Evolutionary conservation across 164 flowering plant genomes (phyloP).

Genomic region (Macadamia integrifolia): DNA sequence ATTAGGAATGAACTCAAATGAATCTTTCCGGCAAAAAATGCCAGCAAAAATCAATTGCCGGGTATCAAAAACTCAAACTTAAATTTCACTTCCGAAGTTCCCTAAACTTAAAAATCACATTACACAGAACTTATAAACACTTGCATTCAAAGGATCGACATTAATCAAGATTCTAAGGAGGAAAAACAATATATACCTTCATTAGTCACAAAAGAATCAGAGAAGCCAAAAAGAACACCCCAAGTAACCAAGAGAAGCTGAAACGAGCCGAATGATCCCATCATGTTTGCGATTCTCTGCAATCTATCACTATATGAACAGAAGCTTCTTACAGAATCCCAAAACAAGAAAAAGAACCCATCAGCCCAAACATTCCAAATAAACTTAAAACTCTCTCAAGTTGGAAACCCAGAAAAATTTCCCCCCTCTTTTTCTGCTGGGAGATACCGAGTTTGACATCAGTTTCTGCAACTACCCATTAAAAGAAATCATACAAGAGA

Average conservation of each 20-base stretch:
- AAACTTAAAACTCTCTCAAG: neutral
- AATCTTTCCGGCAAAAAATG: neutral
- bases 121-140: neutral
- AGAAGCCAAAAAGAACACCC: conserved; percentile 23
- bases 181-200: conserved; percentile 39
- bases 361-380: neutral
- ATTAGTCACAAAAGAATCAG: conserved; percentile 32
- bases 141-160: neutral
- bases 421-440: too few relatives aligned
- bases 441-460: neutral
- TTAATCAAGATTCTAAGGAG: conserved; percentile 5
- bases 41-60: neutral
- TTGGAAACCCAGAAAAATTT: conserved; percentile 1
- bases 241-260: conserved; percentile 30
- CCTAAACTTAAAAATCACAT: neutral
- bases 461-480: conserved; percentile 2
- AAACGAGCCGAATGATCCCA: conserved; percentile 28
- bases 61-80: neutral
- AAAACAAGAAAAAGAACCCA: conserved; percentile 15
- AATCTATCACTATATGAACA: neutral
- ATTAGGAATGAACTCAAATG: conserved; percentile 4
- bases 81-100: conserved; percentile 10
- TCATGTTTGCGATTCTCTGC: conserved; percentile 18
- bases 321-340: conserved; percentile 3
- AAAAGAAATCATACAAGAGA: conserved; percentile 4